Conservation (phyloP, 2,329 filamentous ascomycete species). For the Aspergillus puulaauensis region DNA sequence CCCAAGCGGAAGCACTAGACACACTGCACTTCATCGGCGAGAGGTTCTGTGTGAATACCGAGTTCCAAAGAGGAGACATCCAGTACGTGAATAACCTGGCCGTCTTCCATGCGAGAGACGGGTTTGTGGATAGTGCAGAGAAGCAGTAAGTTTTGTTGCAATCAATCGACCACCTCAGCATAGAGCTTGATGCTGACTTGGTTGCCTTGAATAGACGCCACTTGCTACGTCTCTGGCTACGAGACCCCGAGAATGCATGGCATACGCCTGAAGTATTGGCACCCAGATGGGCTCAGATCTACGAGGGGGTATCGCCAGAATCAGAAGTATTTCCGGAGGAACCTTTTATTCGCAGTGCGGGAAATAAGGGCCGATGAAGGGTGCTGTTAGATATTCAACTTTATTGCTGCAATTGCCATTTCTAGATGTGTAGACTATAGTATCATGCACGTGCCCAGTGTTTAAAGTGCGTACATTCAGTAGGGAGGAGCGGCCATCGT, state of each 20-base stretch:
- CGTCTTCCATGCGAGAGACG: slow-evolving; percentile 52
- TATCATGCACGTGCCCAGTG: too few species aligned
- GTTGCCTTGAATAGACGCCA: slow-evolving; percentile 36
- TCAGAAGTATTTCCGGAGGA: neutral
- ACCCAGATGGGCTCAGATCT: neutral
- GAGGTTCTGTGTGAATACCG: slow-evolving; percentile 41
- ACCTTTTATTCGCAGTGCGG: neutral
- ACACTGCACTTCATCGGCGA: slow-evolving; percentile 51
- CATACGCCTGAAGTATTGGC: slow-evolving; percentile 38
- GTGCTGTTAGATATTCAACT: neutral
- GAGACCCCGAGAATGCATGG: slow-evolving; percentile 49
- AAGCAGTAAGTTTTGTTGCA: slow-evolving; percentile 35
- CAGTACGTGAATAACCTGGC: slow-evolving; percentile 54
- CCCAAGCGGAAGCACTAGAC: slow-evolving; percentile 54
- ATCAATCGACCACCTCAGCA: neutral
- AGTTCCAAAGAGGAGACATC: slow-evolving; percentile 50
- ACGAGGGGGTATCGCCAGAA: neutral
- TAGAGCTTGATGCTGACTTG: slow-evolving; percentile 1
- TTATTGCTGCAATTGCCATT: too few species aligned
- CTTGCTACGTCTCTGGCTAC: slow-evolving; percentile 49
- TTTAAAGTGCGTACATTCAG: too few species aligned
- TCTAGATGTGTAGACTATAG: too few species aligned
- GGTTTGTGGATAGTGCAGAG: slow-evolving; percentile 40
- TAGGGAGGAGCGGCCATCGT: too few species aligned
- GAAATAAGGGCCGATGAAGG: neutral